These are phyloP conservation scores for Yarrowia sp. DNA, from an alignment of 805 yeast species.

Conservation along the genomic window DNA sequence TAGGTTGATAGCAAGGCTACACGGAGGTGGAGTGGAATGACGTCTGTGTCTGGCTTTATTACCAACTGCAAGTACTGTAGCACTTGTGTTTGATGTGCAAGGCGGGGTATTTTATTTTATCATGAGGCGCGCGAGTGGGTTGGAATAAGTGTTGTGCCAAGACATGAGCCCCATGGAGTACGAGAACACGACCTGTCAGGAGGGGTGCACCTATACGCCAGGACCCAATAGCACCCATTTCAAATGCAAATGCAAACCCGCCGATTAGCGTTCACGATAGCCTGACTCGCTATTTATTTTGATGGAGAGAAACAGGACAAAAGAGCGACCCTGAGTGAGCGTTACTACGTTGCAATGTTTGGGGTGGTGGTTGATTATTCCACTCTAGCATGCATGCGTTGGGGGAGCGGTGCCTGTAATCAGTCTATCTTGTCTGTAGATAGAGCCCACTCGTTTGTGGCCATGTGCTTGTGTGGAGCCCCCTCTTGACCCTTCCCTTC, in stretches of 20 bases:
- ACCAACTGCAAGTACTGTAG: too few species aligned
- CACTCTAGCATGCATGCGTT: not conserved
- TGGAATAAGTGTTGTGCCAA: not conserved
- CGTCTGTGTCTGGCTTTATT: too few species aligned
- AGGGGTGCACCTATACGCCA: slow-evolving; percentile 6
- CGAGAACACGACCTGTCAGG: not conserved
- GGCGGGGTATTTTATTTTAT: not conserved
- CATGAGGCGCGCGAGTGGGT: not conserved
- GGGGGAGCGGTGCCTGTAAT: not conserved
- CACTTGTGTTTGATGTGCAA: not conserved
- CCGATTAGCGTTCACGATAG: slow-evolving; percentile 1
- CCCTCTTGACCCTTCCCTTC: not conserved
- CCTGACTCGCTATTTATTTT: not conserved
- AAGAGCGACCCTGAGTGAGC: not conserved
- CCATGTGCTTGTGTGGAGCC: not conserved
- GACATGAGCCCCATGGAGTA: not conserved
- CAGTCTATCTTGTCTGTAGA: too few species aligned
- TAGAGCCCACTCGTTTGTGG: not conserved
- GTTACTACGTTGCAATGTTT: not conserved
- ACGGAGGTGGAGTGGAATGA: not conserved
- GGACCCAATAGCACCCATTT: slow-evolving; percentile 1
- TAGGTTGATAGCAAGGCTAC: too few species aligned
- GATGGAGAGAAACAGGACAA: not conserved
- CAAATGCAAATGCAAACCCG: slow-evolving; percentile 4
- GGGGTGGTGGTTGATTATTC: not conserved